Percentiles rank a stretch among this genome's conserved stretches.
These are phyloP conservation scores for Echium plantagineum DNA, from an alignment of 257 asterid species.

Conservation along the genomic window DNA sequence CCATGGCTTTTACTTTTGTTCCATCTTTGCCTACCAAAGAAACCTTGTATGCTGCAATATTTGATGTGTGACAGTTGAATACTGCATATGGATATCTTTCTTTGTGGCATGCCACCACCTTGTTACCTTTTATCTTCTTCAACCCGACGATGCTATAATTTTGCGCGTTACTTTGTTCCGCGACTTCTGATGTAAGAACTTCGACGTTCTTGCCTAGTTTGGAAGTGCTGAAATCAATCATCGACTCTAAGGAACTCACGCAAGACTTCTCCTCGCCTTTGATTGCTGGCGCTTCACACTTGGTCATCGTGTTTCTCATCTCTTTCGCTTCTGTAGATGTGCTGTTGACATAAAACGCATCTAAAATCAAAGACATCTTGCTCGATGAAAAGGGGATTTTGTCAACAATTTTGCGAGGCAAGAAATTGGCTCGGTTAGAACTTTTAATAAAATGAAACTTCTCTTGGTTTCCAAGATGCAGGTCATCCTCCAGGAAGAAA, in stretches of 20 bases:
- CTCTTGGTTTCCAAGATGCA: conserved; percentile 35
- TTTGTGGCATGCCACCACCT: neutral
- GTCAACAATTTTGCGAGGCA: conserved; percentile 49
- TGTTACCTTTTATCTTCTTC: neutral
- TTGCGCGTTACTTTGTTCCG: neutral
- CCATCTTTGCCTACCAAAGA: conserved; percentile 44
- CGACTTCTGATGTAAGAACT: neutral
- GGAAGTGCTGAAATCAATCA: conserved; percentile 58
- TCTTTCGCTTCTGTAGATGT: conserved; percentile 32
- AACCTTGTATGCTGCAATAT: conserved; percentile 29
- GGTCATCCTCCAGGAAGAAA: conserved; percentile 54
- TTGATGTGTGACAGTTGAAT: neutral
- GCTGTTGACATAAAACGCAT: conserved; percentile 19
- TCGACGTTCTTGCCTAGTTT: conserved; percentile 29
- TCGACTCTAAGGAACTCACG: conserved; percentile 59
- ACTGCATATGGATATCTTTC: neutral
- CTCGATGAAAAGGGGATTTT: conserved; percentile 47
- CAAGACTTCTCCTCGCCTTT: conserved; percentile 48
- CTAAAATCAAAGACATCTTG: conserved; percentile 33
- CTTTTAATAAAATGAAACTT: conserved; percentile 37
- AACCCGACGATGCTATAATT: neutral
- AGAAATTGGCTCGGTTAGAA: conserved; percentile 21
- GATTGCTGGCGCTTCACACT: conserved; percentile 37
- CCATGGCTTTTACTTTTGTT: conserved; percentile 50
- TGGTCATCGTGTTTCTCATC: conserved; percentile 34